Conservation (phyloP, 2,329 filamentous ascomycete species). For the Corynespora cassiicola region DNA sequence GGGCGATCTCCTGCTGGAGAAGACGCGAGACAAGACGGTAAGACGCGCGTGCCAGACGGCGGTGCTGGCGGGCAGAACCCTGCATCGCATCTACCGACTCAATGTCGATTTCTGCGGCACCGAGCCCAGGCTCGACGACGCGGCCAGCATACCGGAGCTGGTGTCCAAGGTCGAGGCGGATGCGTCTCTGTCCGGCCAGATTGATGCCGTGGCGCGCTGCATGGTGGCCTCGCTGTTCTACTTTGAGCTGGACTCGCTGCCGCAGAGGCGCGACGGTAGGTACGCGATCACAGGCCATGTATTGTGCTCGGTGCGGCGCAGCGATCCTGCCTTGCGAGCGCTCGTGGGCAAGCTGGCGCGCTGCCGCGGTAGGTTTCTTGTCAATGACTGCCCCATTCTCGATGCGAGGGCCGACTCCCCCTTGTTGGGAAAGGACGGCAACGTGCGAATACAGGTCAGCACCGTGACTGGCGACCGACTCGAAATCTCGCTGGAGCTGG, state of each 20-base stretch:
- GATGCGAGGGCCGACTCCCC: too few relatives aligned
- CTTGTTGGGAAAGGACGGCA: too few relatives aligned
- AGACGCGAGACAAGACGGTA: slow-evolving; percentile 12
- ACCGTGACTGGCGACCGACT: too few relatives aligned
- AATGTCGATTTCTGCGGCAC: slow-evolving; percentile 9
- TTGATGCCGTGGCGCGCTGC: slow-evolving; percentile 13
- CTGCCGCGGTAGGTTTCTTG: too few relatives aligned
- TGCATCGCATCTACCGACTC: slow-evolving; percentile 8
- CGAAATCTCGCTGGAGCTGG: too few relatives aligned
- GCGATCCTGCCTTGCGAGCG: slow-evolving; percentile 4
- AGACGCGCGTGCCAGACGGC: slow-evolving; percentile 9
- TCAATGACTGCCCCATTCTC: too few relatives aligned
- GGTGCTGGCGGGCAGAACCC: slow-evolving; percentile 2
- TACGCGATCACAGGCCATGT: slow-evolving; percentile 5
- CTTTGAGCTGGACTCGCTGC: slow-evolving; percentile 14
- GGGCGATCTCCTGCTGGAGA: slow-evolving; percentile 12
- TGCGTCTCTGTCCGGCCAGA: slow-evolving; percentile 6
- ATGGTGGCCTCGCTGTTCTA: slow-evolving; percentile 18
- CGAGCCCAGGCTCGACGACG: slow-evolving; percentile 15
- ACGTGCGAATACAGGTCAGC: too few relatives aligned
- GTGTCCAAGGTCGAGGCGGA: slow-evolving; percentile 13
- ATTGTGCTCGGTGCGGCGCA: slow-evolving; percentile 4
- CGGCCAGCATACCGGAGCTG: slow-evolving; percentile 12
- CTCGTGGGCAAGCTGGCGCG: too few relatives aligned
- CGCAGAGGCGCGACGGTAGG: slow-evolving; percentile 10